Percentiles rank a stretch among this genome's conserved stretches.
phyloP scores from a whole-genome alignment of 148 eudicot species.

The Nepenthes gracilis region DNA sequence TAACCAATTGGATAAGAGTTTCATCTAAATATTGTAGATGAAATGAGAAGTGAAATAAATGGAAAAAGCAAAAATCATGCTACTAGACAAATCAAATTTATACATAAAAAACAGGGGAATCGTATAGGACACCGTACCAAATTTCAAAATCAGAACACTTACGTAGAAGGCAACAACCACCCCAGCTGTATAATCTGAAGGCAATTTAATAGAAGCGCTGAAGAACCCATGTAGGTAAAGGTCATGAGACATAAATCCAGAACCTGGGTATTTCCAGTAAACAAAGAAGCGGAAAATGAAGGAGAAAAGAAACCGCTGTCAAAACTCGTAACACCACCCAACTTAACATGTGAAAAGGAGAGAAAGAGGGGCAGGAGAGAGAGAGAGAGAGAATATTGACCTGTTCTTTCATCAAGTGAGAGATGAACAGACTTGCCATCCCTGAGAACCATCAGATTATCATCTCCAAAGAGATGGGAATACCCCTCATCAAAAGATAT shows the following conservation, averaged over 20 bases:
- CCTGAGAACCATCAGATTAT: slow-evolving; percentile 62
- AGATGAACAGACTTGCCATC: slow-evolving; percentile 91
- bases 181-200: slow-evolving; percentile 93
- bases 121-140: not conserved
- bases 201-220: slow-evolving; percentile 87
- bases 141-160: slow-evolving; percentile 11
- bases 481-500: slow-evolving; percentile 88
- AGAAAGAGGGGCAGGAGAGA: not conserved
- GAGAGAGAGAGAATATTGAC: slow-evolving; percentile 8
- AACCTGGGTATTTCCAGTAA: slow-evolving; percentile 28
- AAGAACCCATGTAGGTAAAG: slow-evolving; percentile 76
- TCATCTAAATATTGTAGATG: no score
- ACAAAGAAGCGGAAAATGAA: not conserved
- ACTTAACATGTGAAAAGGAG: not conserved
- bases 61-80: not conserved
- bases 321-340: not conserved
- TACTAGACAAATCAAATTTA: not conserved
- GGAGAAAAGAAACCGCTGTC: slow-evolving; percentile 1
- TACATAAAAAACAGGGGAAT: not conserved
- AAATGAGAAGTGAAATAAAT: no score
- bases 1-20: no score
- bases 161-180: slow-evolving; percentile 95
- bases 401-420: slow-evolving; percentile 85
- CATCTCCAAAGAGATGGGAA: slow-evolving; percentile 79
- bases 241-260: slow-evolving; percentile 87